phyloP scores from a whole-genome alignment of 164 flowering plant species.

The Chimonanthus salicifolius region DNA sequence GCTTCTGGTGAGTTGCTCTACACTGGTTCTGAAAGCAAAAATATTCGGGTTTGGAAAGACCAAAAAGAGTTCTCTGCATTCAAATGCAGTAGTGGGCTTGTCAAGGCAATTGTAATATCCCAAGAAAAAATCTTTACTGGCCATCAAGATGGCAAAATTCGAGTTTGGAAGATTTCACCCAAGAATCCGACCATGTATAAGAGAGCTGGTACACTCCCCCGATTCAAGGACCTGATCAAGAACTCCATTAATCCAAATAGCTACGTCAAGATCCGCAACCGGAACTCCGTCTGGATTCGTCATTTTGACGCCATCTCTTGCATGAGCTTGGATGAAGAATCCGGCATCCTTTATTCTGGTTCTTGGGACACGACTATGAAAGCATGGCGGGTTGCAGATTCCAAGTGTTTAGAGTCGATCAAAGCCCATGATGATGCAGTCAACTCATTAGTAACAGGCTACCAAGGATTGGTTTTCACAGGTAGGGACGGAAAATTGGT shows the following conservation, averaged over 20 bases:
- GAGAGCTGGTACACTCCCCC: slow-evolving; percentile 59
- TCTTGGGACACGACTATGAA: slow-evolving; percentile 89
- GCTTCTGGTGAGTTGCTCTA: slow-evolving; percentile 57
- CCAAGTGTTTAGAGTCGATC: slow-evolving; percentile 76
- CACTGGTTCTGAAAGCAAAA: slow-evolving; percentile 96
- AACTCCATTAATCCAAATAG: slow-evolving; percentile 64
- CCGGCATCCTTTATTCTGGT: slow-evolving; percentile 61
- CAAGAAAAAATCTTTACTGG: slow-evolving; percentile 75
- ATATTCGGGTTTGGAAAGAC: slow-evolving; percentile 84
- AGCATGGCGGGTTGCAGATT: slow-evolving; percentile 44
- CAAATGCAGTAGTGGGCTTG: slow-evolving; percentile 75
- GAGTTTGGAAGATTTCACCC: slow-evolving; percentile 61
- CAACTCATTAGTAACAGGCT: slow-evolving; percentile 54
- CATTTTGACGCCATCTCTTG: slow-evolving; percentile 83
- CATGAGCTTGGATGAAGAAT: slow-evolving; percentile 56
- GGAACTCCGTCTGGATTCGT: slow-evolving; percentile 64
- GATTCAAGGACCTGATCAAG: slow-evolving; percentile 53
- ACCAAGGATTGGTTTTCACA: slow-evolving; percentile 52
- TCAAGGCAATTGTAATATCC: slow-evolving; percentile 68
- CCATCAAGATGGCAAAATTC: slow-evolving; percentile 87
- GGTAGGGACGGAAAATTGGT: no score
- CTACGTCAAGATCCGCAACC: slow-evolving; percentile 54
- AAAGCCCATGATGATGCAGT: slow-evolving; percentile 86
- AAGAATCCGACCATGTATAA: slow-evolving; percentile 45
- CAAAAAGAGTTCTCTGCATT: slow-evolving; percentile 61